Base-by-base conservation (phyloP, 768 basidiomycete species). In the Leccinum obscurum region DNA sequence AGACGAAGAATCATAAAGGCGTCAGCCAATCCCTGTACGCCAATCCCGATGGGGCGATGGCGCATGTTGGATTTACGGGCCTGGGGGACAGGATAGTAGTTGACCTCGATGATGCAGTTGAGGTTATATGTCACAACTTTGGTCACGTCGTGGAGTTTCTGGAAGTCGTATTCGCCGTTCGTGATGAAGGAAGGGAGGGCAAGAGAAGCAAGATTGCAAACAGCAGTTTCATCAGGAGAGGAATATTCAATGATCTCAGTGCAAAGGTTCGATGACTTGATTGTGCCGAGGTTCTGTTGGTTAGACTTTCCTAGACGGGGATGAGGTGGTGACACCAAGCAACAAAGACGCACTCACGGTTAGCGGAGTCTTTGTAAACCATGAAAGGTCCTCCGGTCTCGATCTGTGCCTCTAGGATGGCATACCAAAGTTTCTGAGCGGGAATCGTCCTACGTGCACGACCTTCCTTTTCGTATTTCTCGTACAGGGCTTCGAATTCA, bases 371-470 rank as follows among this genome's bases (percentile, higher is more conserved):
- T 80, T 99, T 99, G 84, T 98, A 99, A 28, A 93, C 81, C 93
- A 98, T 98, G 81, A 98, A 99, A 0, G 97, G 97, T n/a, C 89
- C 90, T 54, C 97, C 97, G 1, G 97, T 99, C 78, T 99, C 96
- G 66, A 96, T 94, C 76, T 99, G 97, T 13, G 95, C 87, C 70
- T 98, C 97, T 44, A 98, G 80, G 66, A 98, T 87, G 35, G 95
- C 94, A 72, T 96, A 98, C 96, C 97, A 99, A 39, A 99, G 84
- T 77, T 98, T 98, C 76, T 98, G 97, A 3, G 97, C 97, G 50
- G 93, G 87, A 64, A 99, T 78, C 17, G 84, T 83, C 80, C 89
- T 90, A 67, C 88, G 86, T 3, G 88, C 89, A 28, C 92, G 87
- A 22, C 94, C 95, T 72, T 95, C 95, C 58, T 80, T 83, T 78